Evolutionary conservation across 2,329 filamentous ascomycete species (phyloP), one percentile per base, ranked within the genome.

Genomic region (Cordyceps fumosorosea): DNA sequence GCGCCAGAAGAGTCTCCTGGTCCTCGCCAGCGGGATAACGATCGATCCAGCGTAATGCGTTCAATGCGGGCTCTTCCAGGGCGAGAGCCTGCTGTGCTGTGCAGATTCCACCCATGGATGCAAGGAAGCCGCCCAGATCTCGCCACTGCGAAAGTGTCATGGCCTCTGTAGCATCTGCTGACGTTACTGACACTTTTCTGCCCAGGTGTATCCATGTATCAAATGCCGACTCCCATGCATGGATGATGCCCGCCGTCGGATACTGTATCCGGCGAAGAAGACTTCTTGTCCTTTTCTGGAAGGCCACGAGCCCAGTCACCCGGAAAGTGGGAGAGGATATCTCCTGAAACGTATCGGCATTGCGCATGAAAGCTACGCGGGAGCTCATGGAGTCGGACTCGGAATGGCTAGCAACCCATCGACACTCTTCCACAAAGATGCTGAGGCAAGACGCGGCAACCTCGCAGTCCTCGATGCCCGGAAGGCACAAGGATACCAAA

Each of bases 221-320:
- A 66, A 89, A 89, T 1, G 85, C 84, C 20, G 78, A 77, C 67
- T 88, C 85, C 87, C 87, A 89, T 3, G 87, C 86, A 62, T 82
- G 80, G 32, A 89, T 73, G 58, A 89, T 88, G n/a, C 85, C 86
- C n/a, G 78, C 76, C 12, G 84, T 87, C 22, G 87, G 87, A 65
- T 81, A 82, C 55, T 83, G 80, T 75, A 89, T 83, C 54, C 81
- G 81, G 26, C 84, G 77, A 24, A 89, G 70, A 37, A 89, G 77
- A 14, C 79, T 78, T 51, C 86, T 80, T 37, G 86, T 79, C 47
- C 86, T 80, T 68, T 88, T 89, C 66, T 89, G 87, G 68, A 89
- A 89, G 2, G 86, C 87, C 12, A 89, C 87, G 8, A 88, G 73
- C 1, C 87, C 87, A 8, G 87, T 89, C 67, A 89, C 87, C 32